These are phyloP conservation scores for Fusarium nurragi DNA, from an alignment of 2,329 filamentous ascomycete species.

Conservation along the genomic window DNA sequence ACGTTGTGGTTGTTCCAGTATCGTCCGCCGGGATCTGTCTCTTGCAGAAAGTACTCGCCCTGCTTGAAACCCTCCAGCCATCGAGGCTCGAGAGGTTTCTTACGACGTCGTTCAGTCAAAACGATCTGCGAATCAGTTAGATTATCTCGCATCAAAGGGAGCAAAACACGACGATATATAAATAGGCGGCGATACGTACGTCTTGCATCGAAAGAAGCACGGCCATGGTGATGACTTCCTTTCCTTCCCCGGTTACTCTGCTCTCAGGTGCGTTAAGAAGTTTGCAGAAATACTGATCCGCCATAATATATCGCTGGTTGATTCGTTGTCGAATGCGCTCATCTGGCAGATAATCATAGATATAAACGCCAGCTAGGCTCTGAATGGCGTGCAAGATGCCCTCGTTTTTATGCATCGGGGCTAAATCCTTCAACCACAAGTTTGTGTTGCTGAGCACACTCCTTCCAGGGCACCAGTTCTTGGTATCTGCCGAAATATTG, in stretches of 20 bases:
- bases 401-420: constrained; percentile 49
- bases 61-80: constrained; percentile 53
- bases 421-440: constrained; percentile 53
- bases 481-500: constrained; percentile 44
- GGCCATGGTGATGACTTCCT: constrained; percentile 51
- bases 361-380: constrained; percentile 53
- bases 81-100: constrained; percentile 47
- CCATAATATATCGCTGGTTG: constrained; percentile 47
- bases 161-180: neutral
- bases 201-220: constrained; percentile 54
- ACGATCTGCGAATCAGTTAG: constrained; percentile 45
- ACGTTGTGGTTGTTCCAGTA: constrained; percentile 50
- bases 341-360: constrained; percentile 53
- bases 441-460: constrained; percentile 52
- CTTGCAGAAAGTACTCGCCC: constrained; percentile 49
- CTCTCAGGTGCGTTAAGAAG: constrained; percentile 43
- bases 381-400: constrained; percentile 53
- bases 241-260: constrained; percentile 37
- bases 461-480: constrained; percentile 54
- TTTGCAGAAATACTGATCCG: constrained; percentile 45
- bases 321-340: constrained; percentile 47
- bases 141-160: neutral
- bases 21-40: constrained; percentile 49
- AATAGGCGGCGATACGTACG: constrained; percentile 40
- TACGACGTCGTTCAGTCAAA: constrained; percentile 50